Base-by-base conservation (phyloP, 1,139 yeast species). In the Torulaspora pretoriensis region DNA sequence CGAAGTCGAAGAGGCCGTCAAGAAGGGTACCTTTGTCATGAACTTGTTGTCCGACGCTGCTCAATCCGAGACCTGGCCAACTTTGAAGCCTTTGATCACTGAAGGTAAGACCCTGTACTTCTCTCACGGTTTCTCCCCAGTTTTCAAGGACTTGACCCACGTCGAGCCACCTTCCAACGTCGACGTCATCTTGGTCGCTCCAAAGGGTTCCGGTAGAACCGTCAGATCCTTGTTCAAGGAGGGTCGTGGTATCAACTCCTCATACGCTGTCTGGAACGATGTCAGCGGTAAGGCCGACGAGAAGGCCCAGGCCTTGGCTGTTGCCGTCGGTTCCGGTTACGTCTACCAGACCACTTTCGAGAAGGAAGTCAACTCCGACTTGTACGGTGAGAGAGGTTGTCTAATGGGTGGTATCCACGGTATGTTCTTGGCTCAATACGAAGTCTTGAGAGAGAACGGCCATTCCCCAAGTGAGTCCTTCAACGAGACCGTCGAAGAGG, bases 391-490 rank as follows among this genome's bases (percentile, higher is more conserved):
- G 81, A 89, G 98, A 81, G 98, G 98, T 69, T 90, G 97, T 78
- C 81, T 92, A 66, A 92, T 92, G 98, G 98, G 98, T 71, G 98
- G 98, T 81, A 90, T 92, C 80, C 98, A 92, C 80, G 98, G 98
- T 80, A 92, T 92, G 97, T 92, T 92, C 90, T 81, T 92, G 68
- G 98, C 98, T 63, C 98, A 92, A 79, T 92, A 92, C 81, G 98
- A 92, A 75, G 98, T 92, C 56, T 83, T 92, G 72, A 90, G 98
- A 80, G 97, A 90, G 80, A 89, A 94, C 70, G 98, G 98, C 59
- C 98, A 92, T 84, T 79, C 97, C 60, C 98, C 98, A 77, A 88
- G 97, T 55, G 98, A 92, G 80, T 98, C 98, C 66, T 92, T 92
- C 90, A 92, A 92, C 74, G 98, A 92, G 81, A 92, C 98, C 61